Base-by-base conservation (phyloP, 768 basidiomycete species). In the Chalciporus piperatus region DNA sequence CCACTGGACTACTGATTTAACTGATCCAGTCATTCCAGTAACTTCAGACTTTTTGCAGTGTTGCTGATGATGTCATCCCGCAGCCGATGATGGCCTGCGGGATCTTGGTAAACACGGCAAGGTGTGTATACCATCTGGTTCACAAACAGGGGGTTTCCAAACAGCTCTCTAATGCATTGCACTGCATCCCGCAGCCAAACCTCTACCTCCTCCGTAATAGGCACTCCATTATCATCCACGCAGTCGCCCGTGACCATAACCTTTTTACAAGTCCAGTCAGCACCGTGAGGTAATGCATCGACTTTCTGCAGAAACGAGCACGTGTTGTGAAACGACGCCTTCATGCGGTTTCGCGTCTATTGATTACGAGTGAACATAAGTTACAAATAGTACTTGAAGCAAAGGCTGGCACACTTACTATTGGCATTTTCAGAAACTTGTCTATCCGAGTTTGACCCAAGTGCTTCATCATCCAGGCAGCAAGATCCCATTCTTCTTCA, bases 401-500 rank as follows among this genome's bases (percentile, higher is more conserved):
- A n/a, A n/a, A n/a, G n/a, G n/a, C n/a, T n/a, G n/a, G n/a, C n/a
- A 25, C 13, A 19, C 48, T 50, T 52, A 70, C 66, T 16, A 59
- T 63, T 12, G 58, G 44, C 4, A 73, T 51, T 28, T 68, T 67
- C 16, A 74, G 54, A 41, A 70, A 72, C 8, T 59, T 47, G 33
- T 74, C 58, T 1, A 66, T 70, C 45, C 66, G 59, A 1, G 45
- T 63, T 17, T 72, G 59, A 7, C 71, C 61, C 5, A 63, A 53
- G 38, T 50, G 39, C 61, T 45, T 54, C 38, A 66, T 61, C 23
- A 75, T 44, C 70, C 67, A 74, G 16, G 51, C 38, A 2, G 59
- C 73, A 3, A 74, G 45, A 39, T 69, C 66, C 62, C 70, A 72
- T 23, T 74, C 67, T 9, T 69, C 70, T 27, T 57, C 43, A 33